A percentile compares a stretch with the other conserved stretches of the same genome.
Evolutionary conservation across 2,329 filamentous ascomycete genomes (phyloP).

Genomic region (Fusarium globosum): DNA sequence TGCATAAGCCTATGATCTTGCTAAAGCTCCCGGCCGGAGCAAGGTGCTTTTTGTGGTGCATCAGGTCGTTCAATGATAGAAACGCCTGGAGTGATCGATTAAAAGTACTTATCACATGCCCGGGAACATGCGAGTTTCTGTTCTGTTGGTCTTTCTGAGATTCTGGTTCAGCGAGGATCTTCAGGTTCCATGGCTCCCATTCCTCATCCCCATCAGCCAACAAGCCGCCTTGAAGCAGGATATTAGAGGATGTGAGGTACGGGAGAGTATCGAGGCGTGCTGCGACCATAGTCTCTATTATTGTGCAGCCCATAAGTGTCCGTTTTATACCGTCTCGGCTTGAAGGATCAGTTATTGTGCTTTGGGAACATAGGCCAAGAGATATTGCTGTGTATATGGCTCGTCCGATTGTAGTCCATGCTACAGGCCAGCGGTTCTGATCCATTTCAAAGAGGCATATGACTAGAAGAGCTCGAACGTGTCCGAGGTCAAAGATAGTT

Average conservation of each 20-base stretch:
- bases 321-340: neutral
- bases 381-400: neutral
- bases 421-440: rapidly evolving
- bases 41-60: rapidly evolving
- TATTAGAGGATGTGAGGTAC: neutral
- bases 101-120: slow-evolving; percentile 7
- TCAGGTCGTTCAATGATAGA: neutral
- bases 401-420: neutral
- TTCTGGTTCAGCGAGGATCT: neutral
- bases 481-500: neutral
- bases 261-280: neutral
- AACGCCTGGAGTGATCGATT: neutral
- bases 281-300: neutral
- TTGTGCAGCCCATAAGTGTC: neutral
- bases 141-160: neutral
- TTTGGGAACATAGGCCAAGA: rapidly evolving
- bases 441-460: neutral
- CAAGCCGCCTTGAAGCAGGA: neutral
- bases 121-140: neutral
- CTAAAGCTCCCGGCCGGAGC: rapidly evolving
- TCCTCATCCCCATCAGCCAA: neutral
- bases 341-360: too few species aligned
- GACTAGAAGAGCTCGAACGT: neutral
- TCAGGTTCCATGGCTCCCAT: slow-evolving; percentile 9
- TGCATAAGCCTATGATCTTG: neutral